Conservation (phyloP, 2,329 filamentous ascomycete species). For the Didymella pinodella region DNA sequence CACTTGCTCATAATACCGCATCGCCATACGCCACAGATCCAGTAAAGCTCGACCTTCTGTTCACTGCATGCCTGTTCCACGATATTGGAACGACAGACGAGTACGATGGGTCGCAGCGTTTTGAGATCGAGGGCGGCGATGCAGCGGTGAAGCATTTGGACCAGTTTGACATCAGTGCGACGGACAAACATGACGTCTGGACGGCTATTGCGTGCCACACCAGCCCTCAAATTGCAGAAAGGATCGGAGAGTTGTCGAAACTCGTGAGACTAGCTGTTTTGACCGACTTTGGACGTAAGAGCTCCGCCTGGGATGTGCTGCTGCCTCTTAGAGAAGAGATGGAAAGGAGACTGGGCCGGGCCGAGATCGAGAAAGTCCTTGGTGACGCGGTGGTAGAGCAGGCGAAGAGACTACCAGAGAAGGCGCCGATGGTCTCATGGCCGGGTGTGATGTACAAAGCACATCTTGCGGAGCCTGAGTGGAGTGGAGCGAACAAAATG, state of each 20-base stretch:
- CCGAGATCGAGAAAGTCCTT: slow-evolving; percentile 55
- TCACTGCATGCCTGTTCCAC: slow-evolving; percentile 70
- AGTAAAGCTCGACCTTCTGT: slow-evolving; percentile 57
- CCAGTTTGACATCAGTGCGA: slow-evolving; percentile 27
- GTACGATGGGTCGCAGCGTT: slow-evolving; percentile 49
- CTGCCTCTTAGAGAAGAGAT: slow-evolving; percentile 28
- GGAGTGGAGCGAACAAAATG: slow-evolving; percentile 42
- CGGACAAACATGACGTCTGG: slow-evolving; percentile 54
- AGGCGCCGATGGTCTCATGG: slow-evolving; percentile 53
- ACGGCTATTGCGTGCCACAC: slow-evolving; percentile 57
- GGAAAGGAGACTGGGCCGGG: slow-evolving; percentile 46
- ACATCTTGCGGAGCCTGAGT: slow-evolving; percentile 38
- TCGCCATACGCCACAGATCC: slow-evolving; percentile 40
- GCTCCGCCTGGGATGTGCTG: slow-evolving; percentile 28
- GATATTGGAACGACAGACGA: slow-evolving; percentile 73
- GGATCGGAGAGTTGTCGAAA: slow-evolving; percentile 51
- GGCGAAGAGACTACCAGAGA: slow-evolving; percentile 47
- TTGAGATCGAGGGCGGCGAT: slow-evolving; percentile 58
- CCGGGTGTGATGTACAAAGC: slow-evolving; percentile 42
- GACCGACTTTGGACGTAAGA: slow-evolving; percentile 51
- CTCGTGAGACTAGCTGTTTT: slow-evolving; percentile 51
- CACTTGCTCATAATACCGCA: slow-evolving; percentile 37
- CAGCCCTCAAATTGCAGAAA: slow-evolving; percentile 55
- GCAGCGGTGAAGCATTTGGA: slow-evolving; percentile 49
- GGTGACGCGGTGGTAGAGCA: slow-evolving; percentile 55